A percentile compares a stretch with the other conserved stretches of the same genome.
Conservation (phyloP, 1,139 yeast species). For the Taphrina pruni region DNA sequence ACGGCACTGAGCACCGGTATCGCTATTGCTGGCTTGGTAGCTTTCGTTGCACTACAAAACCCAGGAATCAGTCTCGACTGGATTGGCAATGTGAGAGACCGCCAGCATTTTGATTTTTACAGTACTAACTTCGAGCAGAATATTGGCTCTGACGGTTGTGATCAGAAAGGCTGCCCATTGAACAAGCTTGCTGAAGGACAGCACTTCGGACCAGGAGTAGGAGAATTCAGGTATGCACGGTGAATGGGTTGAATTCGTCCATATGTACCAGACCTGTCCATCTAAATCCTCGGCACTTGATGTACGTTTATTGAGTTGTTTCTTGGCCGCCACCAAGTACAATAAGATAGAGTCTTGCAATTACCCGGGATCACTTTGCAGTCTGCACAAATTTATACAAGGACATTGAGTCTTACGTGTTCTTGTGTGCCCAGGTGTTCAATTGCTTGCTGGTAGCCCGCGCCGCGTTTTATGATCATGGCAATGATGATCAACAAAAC, state of each 20-base stretch:
- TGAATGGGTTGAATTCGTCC: neutral
- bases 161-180: conserved; percentile 30
- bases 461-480: no score
- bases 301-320: no score
- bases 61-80: conserved; percentile 50
- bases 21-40: conserved; percentile 53
- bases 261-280: neutral
- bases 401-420: no score
- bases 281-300: no score
- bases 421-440: no score
- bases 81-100: conserved; percentile 17
- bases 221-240: conserved; percentile 21
- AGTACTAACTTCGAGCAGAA: neutral
- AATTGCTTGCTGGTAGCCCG: no score
- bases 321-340: no score
- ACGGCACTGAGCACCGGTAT: conserved; percentile 66
- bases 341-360: no score
- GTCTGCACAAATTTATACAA: no score
- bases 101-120: no score
- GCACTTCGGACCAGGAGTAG: conserved; percentile 35
- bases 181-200: conserved; percentile 4
- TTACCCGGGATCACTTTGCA: no score
- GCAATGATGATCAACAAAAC: neutral
- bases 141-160: conserved; percentile 29
- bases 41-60: conserved; percentile 57